A percentile compares a stretch with the other conserved stretches of the same genome.
Conservation (phyloP, 2,329 filamentous ascomycete species). For the Penicillium sclerotigenum region DNA sequence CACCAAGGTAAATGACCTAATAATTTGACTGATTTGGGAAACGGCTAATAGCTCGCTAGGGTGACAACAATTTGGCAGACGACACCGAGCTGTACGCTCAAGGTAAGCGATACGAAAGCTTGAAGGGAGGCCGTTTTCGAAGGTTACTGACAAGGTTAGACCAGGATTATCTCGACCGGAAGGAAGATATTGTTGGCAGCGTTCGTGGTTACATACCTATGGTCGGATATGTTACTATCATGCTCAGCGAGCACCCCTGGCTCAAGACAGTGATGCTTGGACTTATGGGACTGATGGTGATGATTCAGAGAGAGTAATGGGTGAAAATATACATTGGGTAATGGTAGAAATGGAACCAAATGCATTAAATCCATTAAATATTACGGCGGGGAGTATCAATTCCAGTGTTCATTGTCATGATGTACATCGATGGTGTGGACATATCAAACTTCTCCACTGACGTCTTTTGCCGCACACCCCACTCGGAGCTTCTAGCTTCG, state of each 20-base stretch:
- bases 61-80: constrained; percentile 92
- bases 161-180: constrained; percentile 79
- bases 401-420: not conserved
- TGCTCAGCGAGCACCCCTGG: constrained; percentile 94
- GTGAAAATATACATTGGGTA: not conserved
- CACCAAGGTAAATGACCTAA: constrained; percentile 59
- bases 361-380: not conserved
- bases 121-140: not conserved
- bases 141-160: constrained; percentile 47
- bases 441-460: constrained; percentile 13
- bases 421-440: no score
- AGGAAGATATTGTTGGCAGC: constrained; percentile 85
- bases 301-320: constrained; percentile 79
- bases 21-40: not conserved
- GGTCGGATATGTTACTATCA: constrained; percentile 94
- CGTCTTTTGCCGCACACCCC: constrained; percentile 17
- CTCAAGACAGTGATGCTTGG: constrained; percentile 92
- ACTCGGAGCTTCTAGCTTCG: constrained; percentile 17
- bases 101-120: not conserved
- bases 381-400: not conserved
- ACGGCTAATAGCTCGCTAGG: constrained; percentile 37
- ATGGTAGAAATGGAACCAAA: not conserved
- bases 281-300: constrained; percentile 90
- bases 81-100: constrained; percentile 73
- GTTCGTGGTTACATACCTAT: constrained; percentile 90